Base-by-base conservation (phyloP, 2,329 filamentous ascomycete genomes). In the Aspergillus pseudonomiae region DNA sequence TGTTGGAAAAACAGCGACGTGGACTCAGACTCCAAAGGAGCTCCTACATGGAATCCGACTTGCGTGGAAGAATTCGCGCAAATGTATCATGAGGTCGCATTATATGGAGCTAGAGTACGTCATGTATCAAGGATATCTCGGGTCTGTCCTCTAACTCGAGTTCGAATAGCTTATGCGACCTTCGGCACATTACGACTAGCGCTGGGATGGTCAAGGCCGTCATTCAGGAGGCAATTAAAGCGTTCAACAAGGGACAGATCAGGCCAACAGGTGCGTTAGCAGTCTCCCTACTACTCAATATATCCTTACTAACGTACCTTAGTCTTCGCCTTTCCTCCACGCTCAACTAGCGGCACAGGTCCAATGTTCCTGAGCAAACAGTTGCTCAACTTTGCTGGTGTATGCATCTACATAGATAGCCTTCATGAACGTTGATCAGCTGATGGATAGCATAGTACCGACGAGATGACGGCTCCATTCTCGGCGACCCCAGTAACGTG, bases 61-160 rank as follows among this genome's bases (percentile, higher is more conserved):
- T 30, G 48, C 58, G 19, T 60, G 58, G 58, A 54, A 41, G 36
- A 55, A 60, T 21, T 53, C 58, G 4, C 58, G 58, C 3, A 60
- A 54, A 28, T 60, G 58, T 26, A 60, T 60, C 48, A 60, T 60
- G 58, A 46, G 58, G 6, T 60, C 58, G 1, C 58, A 46, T 30
- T 60, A 43, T 30, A 36, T 54, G 9, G 58, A 55, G 26, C 48
- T 60, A 39, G 58, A 45, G 16, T 43, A 16, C 7, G 28, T 48
- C 12, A 19, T 14, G 34, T 6, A 3, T 10, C 3, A 10, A n/a
- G 4, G 5, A 6, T 24, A 14, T 10, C 21, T 46, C 4, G 2
- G 6, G 2, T 5, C 0, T 0, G 21, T 14, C 3, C 11, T 26
- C 14, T 48, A 48, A 24, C 14, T 24, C 1, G 6, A 3, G 6